These are phyloP conservation scores for Mycena capillaripes DNA, from an alignment of 768 basidiomycete genomes.

Conservation along the genomic window DNA sequence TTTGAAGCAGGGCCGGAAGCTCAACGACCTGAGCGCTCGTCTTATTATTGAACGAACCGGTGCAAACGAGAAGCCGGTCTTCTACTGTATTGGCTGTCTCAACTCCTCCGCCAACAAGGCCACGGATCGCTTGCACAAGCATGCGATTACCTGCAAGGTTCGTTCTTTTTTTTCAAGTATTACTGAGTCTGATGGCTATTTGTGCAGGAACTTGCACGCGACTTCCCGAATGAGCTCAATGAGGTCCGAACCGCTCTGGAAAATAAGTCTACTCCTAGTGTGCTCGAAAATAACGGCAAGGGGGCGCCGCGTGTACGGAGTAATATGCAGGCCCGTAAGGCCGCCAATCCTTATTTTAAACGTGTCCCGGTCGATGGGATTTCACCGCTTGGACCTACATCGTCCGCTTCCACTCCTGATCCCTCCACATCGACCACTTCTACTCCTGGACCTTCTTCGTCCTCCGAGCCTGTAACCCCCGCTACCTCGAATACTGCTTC, in stretches of 20 bases:
- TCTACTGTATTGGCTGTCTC: constrained; percentile 9
- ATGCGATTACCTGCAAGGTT: neutral
- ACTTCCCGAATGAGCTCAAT: neutral
- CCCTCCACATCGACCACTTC: neutral
- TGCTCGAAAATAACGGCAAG: constrained; percentile 3
- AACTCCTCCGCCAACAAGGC: neutral
- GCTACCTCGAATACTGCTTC: neutral
- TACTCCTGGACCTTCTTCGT: neutral
- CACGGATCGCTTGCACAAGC: constrained; percentile 1
- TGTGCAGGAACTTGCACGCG: neutral
- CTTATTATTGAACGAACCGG: constrained; percentile 8
- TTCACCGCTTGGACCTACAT: neutral
- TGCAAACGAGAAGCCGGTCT: neutral
- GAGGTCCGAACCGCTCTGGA: neutral
- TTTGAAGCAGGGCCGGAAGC: neutral
- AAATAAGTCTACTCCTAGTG: neutral
- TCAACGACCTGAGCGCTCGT: neutral
- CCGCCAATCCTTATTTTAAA: neutral
- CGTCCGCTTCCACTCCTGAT: neutral
- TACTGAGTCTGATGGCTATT: neutral
- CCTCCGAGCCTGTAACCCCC: neutral
- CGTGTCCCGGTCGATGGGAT: neutral
- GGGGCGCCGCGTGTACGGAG: neutral
- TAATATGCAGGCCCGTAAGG: neutral
- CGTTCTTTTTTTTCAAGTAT: neutral